phyloP scores from a whole-genome alignment of 2,329 filamentous ascomycete genomes.

The Epichloe scottii region DNA sequence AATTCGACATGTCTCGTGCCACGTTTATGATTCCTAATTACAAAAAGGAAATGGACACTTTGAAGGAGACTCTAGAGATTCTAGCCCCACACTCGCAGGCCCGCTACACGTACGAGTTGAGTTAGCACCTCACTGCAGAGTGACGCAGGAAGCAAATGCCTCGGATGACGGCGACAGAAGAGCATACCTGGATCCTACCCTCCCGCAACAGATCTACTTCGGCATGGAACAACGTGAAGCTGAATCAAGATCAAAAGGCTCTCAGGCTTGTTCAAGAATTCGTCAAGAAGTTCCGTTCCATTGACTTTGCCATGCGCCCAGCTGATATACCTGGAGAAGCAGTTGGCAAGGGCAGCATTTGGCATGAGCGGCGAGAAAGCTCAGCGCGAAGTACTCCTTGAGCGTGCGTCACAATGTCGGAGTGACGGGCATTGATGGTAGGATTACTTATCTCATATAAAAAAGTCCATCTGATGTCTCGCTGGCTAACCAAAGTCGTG shows the following conservation, averaged over 20 bases:
- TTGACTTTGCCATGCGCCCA: constrained; percentile 57
- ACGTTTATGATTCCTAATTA: constrained; percentile 64
- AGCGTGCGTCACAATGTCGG: constrained; percentile 46
- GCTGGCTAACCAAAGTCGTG: constrained; percentile 4
- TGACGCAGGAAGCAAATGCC: neutral
- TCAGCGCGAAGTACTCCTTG: constrained; percentile 47
- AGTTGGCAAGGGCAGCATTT: constrained; percentile 63
- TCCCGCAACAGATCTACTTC: constrained; percentile 45
- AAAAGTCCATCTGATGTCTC: neutral
- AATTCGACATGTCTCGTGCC: constrained; percentile 12
- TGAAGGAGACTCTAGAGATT: constrained; percentile 56
- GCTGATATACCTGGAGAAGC: constrained; percentile 53
- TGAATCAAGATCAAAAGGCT: constrained; percentile 51
- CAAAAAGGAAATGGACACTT: constrained; percentile 57
- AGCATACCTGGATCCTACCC: neutral
- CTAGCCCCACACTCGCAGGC: constrained; percentile 55
- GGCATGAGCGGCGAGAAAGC: constrained; percentile 55
- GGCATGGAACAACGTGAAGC: constrained; percentile 61
- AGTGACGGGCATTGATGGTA: constrained; percentile 62
- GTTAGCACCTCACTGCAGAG: constrained; percentile 19
- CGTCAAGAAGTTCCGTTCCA: constrained; percentile 50
- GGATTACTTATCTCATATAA: constrained; percentile 14
- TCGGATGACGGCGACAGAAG: neutral
- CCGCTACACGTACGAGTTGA: constrained; percentile 53
- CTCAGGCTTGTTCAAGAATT: constrained; percentile 49